A percentile compares a stretch with the other conserved stretches of the same genome.
These are phyloP conservation scores for Diaporthe humulicola DNA, from an alignment of 2,329 filamentous ascomycete genomes.

Conservation along the genomic window DNA sequence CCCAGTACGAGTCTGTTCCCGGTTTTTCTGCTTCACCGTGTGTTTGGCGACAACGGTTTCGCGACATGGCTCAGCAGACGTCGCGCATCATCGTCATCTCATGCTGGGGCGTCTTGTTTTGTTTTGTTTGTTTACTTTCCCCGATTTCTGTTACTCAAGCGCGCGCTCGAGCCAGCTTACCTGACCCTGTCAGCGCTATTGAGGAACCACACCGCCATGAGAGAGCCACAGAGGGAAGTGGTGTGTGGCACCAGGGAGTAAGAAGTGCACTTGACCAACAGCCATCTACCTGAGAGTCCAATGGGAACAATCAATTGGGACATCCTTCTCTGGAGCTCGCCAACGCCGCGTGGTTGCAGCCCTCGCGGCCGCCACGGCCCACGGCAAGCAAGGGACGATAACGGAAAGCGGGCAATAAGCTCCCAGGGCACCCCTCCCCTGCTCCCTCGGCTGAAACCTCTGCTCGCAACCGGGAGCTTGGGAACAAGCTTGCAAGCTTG, in stretches of 20 bases:
- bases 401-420: background rate
- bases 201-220: conserved; percentile 23
- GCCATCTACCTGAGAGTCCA: conserved; percentile 16
- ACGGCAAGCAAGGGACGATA: conserved; percentile 9
- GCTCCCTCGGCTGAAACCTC: conserved; percentile 36
- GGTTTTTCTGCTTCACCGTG: conserved; percentile 27
- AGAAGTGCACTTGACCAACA: conserved; percentile 14
- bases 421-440: conserved; percentile 20
- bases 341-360: conserved; percentile 34
- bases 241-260: conserved; percentile 9
- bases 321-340: conserved; percentile 9
- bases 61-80: background rate
- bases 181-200: conserved; percentile 18
- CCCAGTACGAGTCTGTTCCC: conserved; percentile 6
- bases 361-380: conserved; percentile 13
- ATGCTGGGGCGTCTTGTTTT: conserved; percentile 8
- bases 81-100: conserved; percentile 18
- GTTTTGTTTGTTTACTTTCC: conserved; percentile 40
- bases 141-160: conserved; percentile 1
- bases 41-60: background rate
- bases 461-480: conserved; percentile 22
- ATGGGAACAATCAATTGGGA: background rate
- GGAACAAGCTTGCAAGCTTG: background rate
- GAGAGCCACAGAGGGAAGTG: background rate
- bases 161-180: conserved; percentile 26